Evolutionary conservation across 2,329 filamentous ascomycete genomes (phyloP).

Genomic region (Geosmithia morbida): DNA sequence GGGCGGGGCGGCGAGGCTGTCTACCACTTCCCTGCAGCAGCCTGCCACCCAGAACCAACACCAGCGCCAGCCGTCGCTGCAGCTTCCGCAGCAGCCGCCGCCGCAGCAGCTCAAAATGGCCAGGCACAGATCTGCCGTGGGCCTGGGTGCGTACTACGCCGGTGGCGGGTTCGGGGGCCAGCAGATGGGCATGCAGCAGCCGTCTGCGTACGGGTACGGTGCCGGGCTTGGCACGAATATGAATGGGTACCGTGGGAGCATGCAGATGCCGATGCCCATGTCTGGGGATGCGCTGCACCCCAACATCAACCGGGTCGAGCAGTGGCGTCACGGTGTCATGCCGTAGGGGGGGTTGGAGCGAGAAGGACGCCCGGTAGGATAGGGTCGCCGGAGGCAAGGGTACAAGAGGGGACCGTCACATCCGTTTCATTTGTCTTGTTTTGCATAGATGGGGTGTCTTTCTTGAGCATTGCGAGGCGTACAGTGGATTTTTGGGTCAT

Average conservation of each 20-base stretch:
- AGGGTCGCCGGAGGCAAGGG: too few relatives aligned
- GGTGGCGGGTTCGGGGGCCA: too few relatives aligned
- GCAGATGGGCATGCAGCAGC: too few relatives aligned
- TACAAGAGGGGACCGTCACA: too few relatives aligned
- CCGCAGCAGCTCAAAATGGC: constrained; percentile 12
- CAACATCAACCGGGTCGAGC: constrained; percentile 20
- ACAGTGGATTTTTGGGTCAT: too few relatives aligned
- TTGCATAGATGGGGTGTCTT: too few relatives aligned
- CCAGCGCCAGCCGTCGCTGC: constrained; percentile 5
- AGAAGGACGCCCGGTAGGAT: too few relatives aligned
- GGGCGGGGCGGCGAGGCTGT: constrained; percentile 20
- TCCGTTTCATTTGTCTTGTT: too few relatives aligned
- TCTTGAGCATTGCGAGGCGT: too few relatives aligned
- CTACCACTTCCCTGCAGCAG: constrained; percentile 8
- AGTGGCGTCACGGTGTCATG: constrained; percentile 26
- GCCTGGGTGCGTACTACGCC: constrained; percentile 8
- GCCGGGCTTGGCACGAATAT: too few relatives aligned
- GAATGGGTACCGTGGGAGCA: constrained; percentile 2
- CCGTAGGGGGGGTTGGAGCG: constrained; percentile 7
- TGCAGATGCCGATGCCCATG: constrained; percentile 11
- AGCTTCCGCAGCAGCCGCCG: constrained; percentile 6
- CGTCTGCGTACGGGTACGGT: too few relatives aligned
- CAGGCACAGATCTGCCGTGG: constrained; percentile 7
- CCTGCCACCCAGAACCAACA: too few relatives aligned
- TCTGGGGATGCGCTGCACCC: constrained; percentile 7